phyloP scores from a whole-genome alignment of 495 filamentous ascomycete species.

The Xylaria longipes region DNA sequence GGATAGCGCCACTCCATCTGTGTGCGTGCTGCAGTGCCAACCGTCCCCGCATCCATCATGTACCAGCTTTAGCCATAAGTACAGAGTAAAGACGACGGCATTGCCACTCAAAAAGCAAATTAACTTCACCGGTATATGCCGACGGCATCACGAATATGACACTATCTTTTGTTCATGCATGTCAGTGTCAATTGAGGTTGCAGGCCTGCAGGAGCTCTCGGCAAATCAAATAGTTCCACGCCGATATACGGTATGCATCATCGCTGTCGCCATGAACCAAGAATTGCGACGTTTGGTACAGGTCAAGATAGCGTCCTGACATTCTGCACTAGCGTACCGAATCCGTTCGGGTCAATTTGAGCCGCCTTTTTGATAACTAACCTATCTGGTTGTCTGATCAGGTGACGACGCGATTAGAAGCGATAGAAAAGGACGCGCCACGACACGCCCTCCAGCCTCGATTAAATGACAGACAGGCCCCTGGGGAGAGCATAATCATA shows the following conservation, averaged over 20 bases:
- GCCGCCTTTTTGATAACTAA: constrained; percentile 1
- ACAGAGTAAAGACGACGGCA: background rate
- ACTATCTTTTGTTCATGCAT: background rate
- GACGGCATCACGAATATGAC: background rate
- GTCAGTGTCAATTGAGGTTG: background rate
- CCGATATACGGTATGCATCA: constrained; percentile 1
- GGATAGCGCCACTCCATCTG: constrained; percentile 18
- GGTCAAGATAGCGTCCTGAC: background rate
- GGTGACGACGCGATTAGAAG: constrained; percentile 21
- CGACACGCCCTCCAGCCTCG: background rate
- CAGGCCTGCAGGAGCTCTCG: background rate
- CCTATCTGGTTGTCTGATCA: constrained; percentile 12
- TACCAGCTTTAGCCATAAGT: background rate
- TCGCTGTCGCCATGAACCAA: background rate
- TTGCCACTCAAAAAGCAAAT: background rate
- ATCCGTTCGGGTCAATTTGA: constrained; percentile 1
- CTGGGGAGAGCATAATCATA: background rate
- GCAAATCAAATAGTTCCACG: constrained; percentile 4
- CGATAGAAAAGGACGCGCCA: background rate
- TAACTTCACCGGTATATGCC: background rate
- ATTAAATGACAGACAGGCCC: background rate
- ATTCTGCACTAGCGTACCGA: background rate
- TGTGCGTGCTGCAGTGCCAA: background rate
- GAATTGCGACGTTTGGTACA: constrained; percentile 1
- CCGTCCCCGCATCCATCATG: background rate